Evolutionary conservation across 129 eudicot genomes (phyloP).

Genomic region (Cynara cardunculus): DNA sequence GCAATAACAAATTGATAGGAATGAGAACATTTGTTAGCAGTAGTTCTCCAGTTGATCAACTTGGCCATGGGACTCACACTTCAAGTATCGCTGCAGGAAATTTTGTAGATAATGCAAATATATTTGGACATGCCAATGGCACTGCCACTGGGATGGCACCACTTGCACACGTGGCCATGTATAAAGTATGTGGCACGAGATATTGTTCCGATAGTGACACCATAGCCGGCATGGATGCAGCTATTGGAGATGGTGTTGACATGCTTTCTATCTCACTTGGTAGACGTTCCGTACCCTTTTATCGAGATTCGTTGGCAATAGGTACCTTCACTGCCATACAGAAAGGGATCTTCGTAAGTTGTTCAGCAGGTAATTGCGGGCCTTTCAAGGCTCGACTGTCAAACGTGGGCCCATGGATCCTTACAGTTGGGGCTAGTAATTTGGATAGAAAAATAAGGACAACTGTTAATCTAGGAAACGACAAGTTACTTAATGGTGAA

Average conservation of each 20-base stretch:
- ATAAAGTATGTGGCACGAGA: constrained; percentile 13
- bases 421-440: constrained; percentile 67
- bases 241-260: constrained; percentile 51
- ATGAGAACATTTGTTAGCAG: neutral
- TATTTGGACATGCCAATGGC: constrained; percentile 37
- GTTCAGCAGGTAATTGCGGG: constrained; percentile 56
- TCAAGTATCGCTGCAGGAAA: constrained; percentile 37
- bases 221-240: constrained; percentile 47
- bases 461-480: constrained; percentile 38
- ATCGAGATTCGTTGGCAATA: constrained; percentile 12
- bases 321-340: constrained; percentile 46
- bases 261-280: constrained; percentile 51
- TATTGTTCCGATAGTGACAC: constrained; percentile 24
- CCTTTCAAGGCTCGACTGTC: constrained; percentile 21
- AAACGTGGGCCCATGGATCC: constrained; percentile 62
- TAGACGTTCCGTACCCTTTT: constrained; percentile 17
- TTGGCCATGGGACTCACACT: constrained; percentile 41
- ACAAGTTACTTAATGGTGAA: constrained; percentile 37
- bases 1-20: constrained; percentile 29
- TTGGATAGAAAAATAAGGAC: constrained; percentile 39
- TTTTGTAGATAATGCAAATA: constrained; percentile 34
- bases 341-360: constrained; percentile 56
- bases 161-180: constrained; percentile 32
- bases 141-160: constrained; percentile 46
- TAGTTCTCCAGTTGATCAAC: constrained; percentile 11